Percentiles rank a stretch among this genome's conserved stretches.
phyloP scores from a whole-genome alignment of 2,329 filamentous ascomycete genomes.

The Clathrospora elynae region DNA sequence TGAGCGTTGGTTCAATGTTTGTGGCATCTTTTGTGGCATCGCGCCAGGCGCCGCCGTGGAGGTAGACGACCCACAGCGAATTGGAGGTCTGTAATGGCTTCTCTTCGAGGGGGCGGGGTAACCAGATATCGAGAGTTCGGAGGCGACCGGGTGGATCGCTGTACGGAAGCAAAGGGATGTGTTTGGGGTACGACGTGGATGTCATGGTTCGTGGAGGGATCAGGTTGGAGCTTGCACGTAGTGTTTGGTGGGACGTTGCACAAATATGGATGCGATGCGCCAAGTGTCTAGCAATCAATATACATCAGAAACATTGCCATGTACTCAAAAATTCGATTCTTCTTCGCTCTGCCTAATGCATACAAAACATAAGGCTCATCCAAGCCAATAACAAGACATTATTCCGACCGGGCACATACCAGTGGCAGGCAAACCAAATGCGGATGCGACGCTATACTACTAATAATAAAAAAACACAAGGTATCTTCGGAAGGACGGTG shows the following conservation, averaged over 20 bases:
- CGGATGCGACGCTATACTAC: constrained; percentile 19
- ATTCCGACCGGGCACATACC: constrained; percentile 26
- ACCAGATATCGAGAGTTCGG: constrained; percentile 52
- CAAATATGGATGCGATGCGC: background rate
- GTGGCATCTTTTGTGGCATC: constrained; percentile 51
- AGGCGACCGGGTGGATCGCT: constrained; percentile 34
- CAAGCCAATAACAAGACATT: constrained; percentile 12
- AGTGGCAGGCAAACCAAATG: constrained; percentile 24
- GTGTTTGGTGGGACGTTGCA: constrained; percentile 22
- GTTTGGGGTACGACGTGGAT: constrained; percentile 19
- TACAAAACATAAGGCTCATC: constrained; percentile 10
- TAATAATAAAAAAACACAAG: constrained; percentile 36
- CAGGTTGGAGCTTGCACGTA: constrained; percentile 1
- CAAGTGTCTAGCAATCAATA: no score
- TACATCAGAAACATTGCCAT: no score
- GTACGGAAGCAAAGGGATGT: constrained; percentile 37
- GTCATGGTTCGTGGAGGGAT: constrained; percentile 24
- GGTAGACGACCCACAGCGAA: constrained; percentile 49
- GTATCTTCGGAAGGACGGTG: constrained; percentile 43
- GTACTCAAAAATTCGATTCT: constrained; percentile 2
- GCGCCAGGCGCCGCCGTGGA: constrained; percentile 59
- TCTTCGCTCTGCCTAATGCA: no score
- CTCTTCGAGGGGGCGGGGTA: constrained; percentile 41
- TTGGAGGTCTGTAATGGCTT: constrained; percentile 7
- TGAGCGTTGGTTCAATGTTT: constrained; percentile 46